Evolutionary conservation across 805 yeast genomes (phyloP).

Genomic region (Diddensiella santjacobensis): DNA sequence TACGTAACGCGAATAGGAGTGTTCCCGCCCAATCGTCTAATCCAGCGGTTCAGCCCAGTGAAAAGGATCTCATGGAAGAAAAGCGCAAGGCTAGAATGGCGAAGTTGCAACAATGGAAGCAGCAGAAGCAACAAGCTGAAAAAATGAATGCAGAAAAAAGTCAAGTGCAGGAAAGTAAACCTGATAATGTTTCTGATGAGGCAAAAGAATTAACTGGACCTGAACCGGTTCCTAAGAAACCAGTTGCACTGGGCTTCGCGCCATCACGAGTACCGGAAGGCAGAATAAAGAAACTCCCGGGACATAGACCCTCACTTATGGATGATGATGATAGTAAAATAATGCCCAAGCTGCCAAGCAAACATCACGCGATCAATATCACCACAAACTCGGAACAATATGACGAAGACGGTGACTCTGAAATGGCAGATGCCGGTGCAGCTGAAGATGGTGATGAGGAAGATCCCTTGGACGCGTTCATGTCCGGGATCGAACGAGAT

Average conservation of each 20-base stretch:
- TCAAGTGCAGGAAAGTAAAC: conserved; percentile 14
- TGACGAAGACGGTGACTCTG: conserved; percentile 6
- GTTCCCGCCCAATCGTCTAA: no score
- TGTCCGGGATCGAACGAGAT: conserved; percentile 30
- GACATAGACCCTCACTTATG: not conserved
- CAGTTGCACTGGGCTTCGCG: not conserved
- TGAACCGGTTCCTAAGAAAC: not conserved
- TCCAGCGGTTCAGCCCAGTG: no score
- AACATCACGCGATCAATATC: conserved; percentile 3
- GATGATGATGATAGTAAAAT: conserved; percentile 14
- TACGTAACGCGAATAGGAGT: no score
- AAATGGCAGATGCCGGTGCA: conserved; percentile 5
- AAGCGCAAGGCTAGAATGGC: conserved; percentile 45
- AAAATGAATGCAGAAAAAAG: conserved; percentile 16
- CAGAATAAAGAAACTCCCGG: not conserved
- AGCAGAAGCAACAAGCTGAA: conserved; percentile 39
- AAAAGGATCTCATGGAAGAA: conserved; percentile 32
- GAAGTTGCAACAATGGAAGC: conserved; percentile 57
- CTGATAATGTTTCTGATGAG: conserved; percentile 2
- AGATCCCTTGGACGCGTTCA: conserved; percentile 48
- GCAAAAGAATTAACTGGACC: not conserved
- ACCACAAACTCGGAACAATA: not conserved
- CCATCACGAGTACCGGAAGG: not conserved
- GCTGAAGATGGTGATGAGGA: conserved; percentile 29
- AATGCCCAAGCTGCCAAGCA: conserved; percentile 1